Base-by-base conservation (phyloP, 768 basidiomycete species). In the Dentipellis sp. region DNA sequence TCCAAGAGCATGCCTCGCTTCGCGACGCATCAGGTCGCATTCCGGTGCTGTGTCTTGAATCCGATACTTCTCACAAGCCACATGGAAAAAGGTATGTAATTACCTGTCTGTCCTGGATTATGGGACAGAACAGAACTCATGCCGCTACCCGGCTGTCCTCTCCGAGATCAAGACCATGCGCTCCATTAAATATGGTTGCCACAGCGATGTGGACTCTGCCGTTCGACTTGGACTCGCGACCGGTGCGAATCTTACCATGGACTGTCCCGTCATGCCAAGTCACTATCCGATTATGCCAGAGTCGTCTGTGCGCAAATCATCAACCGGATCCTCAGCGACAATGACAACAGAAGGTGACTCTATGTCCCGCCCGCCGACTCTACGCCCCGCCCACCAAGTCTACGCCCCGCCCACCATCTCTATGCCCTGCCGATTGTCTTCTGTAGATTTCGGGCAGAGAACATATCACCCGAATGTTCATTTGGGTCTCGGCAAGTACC, bases 201-300 rank as follows among this genome's bases (percentile, higher is more conserved):
- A n/a, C 59, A 59, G n/a, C 16, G 59, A 62, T 46, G 60, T 56
- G 11, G 61, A 60, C 49, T 59, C 59, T 16, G 61, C 60, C 42
- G 54, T 50, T 40, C 55, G 60, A 36, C 50, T 51, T 14, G 29
- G 59, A 8, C 46, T 37, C 1, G 53, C 39, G 46, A 23, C 47
- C 10, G 56, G 56, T 12, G 50, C 35, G 14, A 57, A 56, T n/a
- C 46, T 23, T 14, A 48, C 46, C 16, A 53, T 58, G 49, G 58
- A 62, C 52, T 49, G 47, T 22, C 21, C 50, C 16, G 9, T 51
- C 39, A 38, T 45, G 4, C 16, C 52, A 40, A 47, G 19, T 29
- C 19, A 55, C 17, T 62, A 62, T 48, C 61, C 61, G 10, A 57
- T 62, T 36, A 62, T 53, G 4, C 61, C 61, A 8, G 61, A 62